These are phyloP conservation scores for Xylaria palmicola DNA, from an alignment of 495 filamentous ascomycete genomes.

Conservation along the genomic window DNA sequence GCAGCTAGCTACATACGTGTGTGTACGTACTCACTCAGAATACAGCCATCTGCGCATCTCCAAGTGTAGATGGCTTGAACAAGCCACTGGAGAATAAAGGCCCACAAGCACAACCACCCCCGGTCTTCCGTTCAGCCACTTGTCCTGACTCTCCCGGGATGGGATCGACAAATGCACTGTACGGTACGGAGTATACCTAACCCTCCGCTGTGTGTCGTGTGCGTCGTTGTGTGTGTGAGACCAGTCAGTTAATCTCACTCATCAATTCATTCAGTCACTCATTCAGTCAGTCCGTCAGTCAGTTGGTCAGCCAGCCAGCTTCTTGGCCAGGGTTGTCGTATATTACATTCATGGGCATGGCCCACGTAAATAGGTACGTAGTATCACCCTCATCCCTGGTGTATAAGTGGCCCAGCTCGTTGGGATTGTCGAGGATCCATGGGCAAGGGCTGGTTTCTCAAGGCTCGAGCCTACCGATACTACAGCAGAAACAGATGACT, in stretches of 20 bases:
- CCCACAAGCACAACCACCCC: slow-evolving; percentile 6
- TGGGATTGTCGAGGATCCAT: too few species aligned
- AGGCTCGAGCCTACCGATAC: too few species aligned
- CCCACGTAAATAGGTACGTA: too few species aligned
- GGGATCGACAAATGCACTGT: slow-evolving; percentile 7
- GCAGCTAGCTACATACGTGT: background rate
- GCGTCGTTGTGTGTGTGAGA: too few species aligned
- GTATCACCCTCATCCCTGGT: too few species aligned
- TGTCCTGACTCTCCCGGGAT: background rate
- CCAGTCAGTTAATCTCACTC: too few species aligned
- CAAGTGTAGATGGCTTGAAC: background rate
- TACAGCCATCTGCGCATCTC: background rate
- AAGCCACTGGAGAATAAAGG: background rate
- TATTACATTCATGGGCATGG: background rate
- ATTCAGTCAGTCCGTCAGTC: background rate
- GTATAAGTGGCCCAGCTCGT: too few species aligned
- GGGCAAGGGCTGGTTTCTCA: too few species aligned
- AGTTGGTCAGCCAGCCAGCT: background rate
- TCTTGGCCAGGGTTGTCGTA: background rate
- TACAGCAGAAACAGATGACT: too few species aligned
- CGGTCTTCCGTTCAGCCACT: slow-evolving; percentile 8
- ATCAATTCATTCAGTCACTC: too few species aligned
- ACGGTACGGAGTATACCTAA: background rate
- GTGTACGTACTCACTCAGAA: background rate
- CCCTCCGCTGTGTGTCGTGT: background rate